These are phyloP conservation scores for Pseudocohnilembus persalinus DNA, from an alignment of 169 alveolate species.

Conservation along the genomic window DNA sequence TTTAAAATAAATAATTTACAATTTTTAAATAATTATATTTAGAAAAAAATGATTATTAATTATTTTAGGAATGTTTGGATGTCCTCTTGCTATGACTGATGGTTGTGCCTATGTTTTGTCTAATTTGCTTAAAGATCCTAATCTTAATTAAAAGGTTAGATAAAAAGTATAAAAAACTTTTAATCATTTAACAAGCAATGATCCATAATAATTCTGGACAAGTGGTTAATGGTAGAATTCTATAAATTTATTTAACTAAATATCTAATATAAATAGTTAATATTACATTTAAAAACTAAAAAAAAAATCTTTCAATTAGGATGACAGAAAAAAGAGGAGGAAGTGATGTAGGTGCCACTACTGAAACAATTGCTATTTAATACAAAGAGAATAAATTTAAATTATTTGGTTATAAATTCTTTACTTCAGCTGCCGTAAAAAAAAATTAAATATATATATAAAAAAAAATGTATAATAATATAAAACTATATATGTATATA, in stretches of 20 bases:
- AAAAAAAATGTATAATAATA: too few species aligned
- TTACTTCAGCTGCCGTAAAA: slow-evolving; percentile 66
- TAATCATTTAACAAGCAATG: slow-evolving; percentile 38
- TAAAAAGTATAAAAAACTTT: slow-evolving; percentile 29
- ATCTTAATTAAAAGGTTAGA: slow-evolving; percentile 1
- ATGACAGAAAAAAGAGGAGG: slow-evolving; percentile 88
- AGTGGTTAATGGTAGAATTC: slow-evolving; percentile 55
- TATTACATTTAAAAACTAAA: too few species aligned
- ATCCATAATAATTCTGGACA: slow-evolving; percentile 67
- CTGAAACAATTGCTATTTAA: slow-evolving; percentile 57
- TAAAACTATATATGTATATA: too few species aligned
- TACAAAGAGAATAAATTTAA: slow-evolving; percentile 30
- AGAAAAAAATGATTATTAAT: too few species aligned
- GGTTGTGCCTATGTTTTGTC: slow-evolving; percentile 74
- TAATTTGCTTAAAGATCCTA: slow-evolving; percentile 10
- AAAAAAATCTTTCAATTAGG: too few species aligned
- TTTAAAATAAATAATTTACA: slow-evolving; percentile 2
- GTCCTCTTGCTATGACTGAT: slow-evolving; percentile 85
- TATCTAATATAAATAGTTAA: background rate
- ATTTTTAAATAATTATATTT: too few species aligned
- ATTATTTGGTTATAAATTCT: slow-evolving; percentile 80
- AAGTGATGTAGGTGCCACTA: slow-evolving; percentile 70
- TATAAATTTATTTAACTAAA: too few species aligned
- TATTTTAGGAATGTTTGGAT: slow-evolving; percentile 46
- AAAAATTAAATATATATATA: too few species aligned